Conservation (phyloP, 495 filamentous ascomycete species). For the Cairneyella variabilis region DNA sequence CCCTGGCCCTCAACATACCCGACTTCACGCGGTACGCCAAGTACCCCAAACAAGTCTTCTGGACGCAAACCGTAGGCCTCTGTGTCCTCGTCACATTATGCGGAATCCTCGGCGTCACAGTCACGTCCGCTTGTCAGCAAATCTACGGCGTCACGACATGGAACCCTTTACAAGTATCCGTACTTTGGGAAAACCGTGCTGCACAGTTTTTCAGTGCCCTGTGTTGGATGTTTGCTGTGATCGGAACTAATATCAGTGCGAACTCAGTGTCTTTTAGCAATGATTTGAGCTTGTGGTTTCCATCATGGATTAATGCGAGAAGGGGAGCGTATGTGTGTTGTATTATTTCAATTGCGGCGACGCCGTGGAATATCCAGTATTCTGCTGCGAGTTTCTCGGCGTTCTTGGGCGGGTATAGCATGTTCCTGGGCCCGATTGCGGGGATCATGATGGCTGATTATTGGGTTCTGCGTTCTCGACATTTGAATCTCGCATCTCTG, state of each 20-base stretch:
- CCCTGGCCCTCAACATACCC: slow-evolving; percentile 42
- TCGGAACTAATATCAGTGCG: slow-evolving; percentile 39
- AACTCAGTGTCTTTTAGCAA: slow-evolving; percentile 38
- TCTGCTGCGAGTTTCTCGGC: slow-evolving; percentile 38
- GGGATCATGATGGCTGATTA: slow-evolving; percentile 44
- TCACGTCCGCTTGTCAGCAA: slow-evolving; percentile 31
- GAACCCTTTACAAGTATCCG: slow-evolving; percentile 38
- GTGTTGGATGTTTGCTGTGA: slow-evolving; percentile 38
- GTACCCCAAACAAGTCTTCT: slow-evolving; percentile 10
- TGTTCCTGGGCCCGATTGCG: slow-evolving; percentile 44
- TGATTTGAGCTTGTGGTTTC: slow-evolving; percentile 36
- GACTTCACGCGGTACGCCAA: slow-evolving; percentile 23
- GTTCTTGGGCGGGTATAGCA: slow-evolving; percentile 43
- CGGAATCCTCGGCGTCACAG: slow-evolving; percentile 37
- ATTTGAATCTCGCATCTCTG: slow-evolving; percentile 8
- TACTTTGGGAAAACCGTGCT: slow-evolving; percentile 37
- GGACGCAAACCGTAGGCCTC: slow-evolving; percentile 34
- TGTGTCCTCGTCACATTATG: slow-evolving; percentile 39
- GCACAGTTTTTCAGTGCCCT: slow-evolving; percentile 37
- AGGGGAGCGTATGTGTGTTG: slow-evolving; percentile 36
- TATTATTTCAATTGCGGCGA: slow-evolving; percentile 32
- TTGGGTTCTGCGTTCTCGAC: slow-evolving; percentile 9
- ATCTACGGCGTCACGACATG: slow-evolving; percentile 39
- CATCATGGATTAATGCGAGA: slow-evolving; percentile 39
- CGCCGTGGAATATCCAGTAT: slow-evolving; percentile 48